phyloP scores from a whole-genome alignment of 2,329 filamentous ascomycete genomes.

The Zymoseptoria brevis region DNA sequence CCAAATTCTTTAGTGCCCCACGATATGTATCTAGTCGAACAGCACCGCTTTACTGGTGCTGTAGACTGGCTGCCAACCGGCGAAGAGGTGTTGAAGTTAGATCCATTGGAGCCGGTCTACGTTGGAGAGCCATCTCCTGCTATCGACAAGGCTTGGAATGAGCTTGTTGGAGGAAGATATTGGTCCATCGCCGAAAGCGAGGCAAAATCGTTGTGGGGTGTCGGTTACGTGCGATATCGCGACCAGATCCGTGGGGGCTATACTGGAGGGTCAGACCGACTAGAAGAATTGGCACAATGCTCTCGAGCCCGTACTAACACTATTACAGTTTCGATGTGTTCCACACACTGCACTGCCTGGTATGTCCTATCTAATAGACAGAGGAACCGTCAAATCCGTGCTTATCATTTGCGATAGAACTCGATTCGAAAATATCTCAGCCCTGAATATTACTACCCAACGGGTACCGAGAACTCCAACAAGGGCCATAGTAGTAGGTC shows the following conservation, averaged over 20 bases:
- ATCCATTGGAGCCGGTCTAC: neutral
- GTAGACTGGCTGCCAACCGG: neutral
- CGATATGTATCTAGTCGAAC: neutral
- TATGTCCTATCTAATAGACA: neutral
- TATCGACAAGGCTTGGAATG: neutral
- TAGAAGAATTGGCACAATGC: neutral
- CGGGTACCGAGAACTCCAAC: too few relatives aligned
- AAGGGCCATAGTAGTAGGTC: neutral
- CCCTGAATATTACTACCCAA: neutral
- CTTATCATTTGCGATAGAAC: neutral
- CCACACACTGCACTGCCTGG: slow-evolving; percentile 1
- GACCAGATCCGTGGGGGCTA: neutral
- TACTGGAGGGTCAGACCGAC: neutral
- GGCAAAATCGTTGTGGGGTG: neutral
- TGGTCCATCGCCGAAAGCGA: slow-evolving; percentile 1
- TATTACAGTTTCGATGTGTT: neutral
- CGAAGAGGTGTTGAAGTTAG: neutral
- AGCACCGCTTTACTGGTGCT: neutral
- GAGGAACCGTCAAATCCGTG: neutral
- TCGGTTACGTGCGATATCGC: neutral
- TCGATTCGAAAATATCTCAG: neutral
- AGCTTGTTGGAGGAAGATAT: neutral
- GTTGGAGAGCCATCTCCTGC: neutral
- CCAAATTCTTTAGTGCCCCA: neutral
- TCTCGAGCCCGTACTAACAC: too few relatives aligned